Evolutionary conservation across 495 filamentous ascomycete species (phyloP).

Genomic region (Penicillium lividum): DNA sequence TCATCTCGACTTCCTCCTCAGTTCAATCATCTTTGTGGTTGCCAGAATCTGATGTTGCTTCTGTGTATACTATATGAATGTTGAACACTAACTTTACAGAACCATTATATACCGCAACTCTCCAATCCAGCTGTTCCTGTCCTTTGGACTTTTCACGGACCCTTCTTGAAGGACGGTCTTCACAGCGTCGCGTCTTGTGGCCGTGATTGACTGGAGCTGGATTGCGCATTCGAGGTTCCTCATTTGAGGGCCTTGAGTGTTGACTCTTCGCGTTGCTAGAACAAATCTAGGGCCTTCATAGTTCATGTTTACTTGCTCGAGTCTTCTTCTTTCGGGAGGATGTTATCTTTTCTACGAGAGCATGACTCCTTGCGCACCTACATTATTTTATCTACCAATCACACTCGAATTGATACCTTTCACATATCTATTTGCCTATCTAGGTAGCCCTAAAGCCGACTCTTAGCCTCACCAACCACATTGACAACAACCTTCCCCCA

Average conservation of each 20-base stretch:
- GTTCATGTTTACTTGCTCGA: conserved; percentile 49
- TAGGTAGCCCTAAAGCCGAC: conserved; percentile 25
- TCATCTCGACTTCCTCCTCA: not conserved
- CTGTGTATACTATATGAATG: not conserved
- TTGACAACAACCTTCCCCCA: conserved; percentile 97
- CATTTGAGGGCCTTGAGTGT: conserved; percentile 9
- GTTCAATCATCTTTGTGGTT: not conserved
- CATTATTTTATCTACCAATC: conserved; percentile 20
- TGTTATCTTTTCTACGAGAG: conserved; percentile 40
- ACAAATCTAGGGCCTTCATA: conserved; percentile 52
- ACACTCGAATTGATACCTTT: not conserved
- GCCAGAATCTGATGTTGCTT: conserved; percentile 9
- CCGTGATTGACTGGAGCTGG: conserved; percentile 51
- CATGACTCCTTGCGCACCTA: conserved; percentile 57
- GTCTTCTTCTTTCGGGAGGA: conserved; percentile 19
- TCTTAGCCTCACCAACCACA: conserved; percentile 66
- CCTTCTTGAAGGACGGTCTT: conserved; percentile 46
- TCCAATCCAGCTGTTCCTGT: conserved; percentile 46
- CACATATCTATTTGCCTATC: not conserved
- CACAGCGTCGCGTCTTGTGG: conserved; percentile 49
- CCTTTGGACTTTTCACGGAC: conserved; percentile 33
- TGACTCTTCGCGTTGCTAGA: conserved; percentile 41
- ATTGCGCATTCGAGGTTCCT: conserved; percentile 29
- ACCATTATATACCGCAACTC: conserved; percentile 28
- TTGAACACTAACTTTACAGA: not conserved